Base-by-base conservation (phyloP, 2,329 filamentous ascomycete genomes). In the Daldinia sp. region DNA sequence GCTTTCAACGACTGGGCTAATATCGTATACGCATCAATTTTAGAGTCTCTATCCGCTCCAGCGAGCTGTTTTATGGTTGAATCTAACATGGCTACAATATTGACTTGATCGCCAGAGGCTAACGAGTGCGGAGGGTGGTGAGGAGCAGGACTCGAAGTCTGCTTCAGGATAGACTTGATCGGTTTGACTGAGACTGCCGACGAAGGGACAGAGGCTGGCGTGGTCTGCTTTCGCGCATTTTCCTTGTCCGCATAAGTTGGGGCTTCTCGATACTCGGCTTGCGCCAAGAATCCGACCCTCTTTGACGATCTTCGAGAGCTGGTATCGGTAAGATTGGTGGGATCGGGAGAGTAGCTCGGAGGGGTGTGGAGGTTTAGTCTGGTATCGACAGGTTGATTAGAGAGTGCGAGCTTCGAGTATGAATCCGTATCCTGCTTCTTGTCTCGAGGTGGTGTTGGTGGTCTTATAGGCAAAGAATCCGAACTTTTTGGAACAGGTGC, bases 1-100 rank as follows among this genome's bases (percentile, higher is more conserved):
- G 90, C 85, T 74, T 92, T 91, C 70, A 97, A 81, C 3, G 90
- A 88, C 30, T 88, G 85, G 29, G 90, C 87, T 43, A 99, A 81
- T 71, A 90, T 90, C 74, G 89, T 88, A 73, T 99, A 98, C 49
- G 94, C 92, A 78, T 99, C 95, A 29, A 95, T 78, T 68, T 90
- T 90, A 10, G 87, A 88, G 59, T 88, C 85, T 54, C 90, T 84
- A 68, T 93, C 90, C 27, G 87, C 82, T 19, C 91, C 88, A 34
- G 90, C 91, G 48, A 99, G 84, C 77, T 95, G 91, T 76, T 92
- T 89, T 32, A 93, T 85, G 4, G 93, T 87, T 0, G 92, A 96
- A 70, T 96, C 91, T 67, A 98, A 79, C 89, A 97, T 95, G 70
- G 87, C 87, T 67, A 85, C 84, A 59, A 97, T 88, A 35, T 85